Evolutionary conservation across 1,139 yeast species (phyloP).

Genomic region (Blastobotrys capitulatus): DNA sequence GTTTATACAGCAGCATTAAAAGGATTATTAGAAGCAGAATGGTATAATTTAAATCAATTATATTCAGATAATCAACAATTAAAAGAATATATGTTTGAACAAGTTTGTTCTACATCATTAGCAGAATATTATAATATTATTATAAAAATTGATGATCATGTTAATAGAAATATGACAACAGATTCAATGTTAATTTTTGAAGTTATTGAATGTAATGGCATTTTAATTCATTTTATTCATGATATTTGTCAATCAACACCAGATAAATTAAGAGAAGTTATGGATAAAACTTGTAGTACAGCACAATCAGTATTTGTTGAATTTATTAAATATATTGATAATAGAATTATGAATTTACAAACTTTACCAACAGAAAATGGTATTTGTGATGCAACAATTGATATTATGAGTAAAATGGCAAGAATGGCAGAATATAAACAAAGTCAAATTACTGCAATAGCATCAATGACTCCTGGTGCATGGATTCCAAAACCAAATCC

Average conservation of each 20-base stretch:
- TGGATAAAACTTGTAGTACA: slow-evolving; percentile 22
- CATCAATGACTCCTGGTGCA: slow-evolving; percentile 45
- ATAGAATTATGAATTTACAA: slow-evolving; percentile 41
- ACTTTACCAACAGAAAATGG: slow-evolving; percentile 55
- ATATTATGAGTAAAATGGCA: slow-evolving; percentile 56
- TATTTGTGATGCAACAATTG: slow-evolving; percentile 66
- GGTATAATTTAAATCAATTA: slow-evolving; percentile 20
- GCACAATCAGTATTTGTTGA: slow-evolving; percentile 49
- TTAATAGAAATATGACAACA: slow-evolving; percentile 20
- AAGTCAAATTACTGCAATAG: slow-evolving; percentile 50
- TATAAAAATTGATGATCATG: slow-evolving; percentile 31
- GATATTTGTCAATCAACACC: slow-evolving; percentile 18
- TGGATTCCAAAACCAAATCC: slow-evolving; percentile 55
- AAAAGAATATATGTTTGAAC: slow-evolving; percentile 33
- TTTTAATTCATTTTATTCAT: slow-evolving; percentile 18
- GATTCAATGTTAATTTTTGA: slow-evolving; percentile 28
- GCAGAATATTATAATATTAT: slow-evolving; percentile 35
- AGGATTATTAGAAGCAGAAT: slow-evolving; percentile 36
- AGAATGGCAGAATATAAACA: slow-evolving; percentile 58
- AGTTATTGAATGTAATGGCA: slow-evolving; percentile 24
- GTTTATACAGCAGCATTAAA: slow-evolving; percentile 50
- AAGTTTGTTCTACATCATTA: slow-evolving; percentile 35
- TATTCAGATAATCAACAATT: slow-evolving; percentile 18
- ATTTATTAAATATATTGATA: slow-evolving; percentile 51
- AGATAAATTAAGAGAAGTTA: slow-evolving; percentile 20